Conservation (phyloP, 768 basidiomycete species). For the Postia placenta region DNA sequence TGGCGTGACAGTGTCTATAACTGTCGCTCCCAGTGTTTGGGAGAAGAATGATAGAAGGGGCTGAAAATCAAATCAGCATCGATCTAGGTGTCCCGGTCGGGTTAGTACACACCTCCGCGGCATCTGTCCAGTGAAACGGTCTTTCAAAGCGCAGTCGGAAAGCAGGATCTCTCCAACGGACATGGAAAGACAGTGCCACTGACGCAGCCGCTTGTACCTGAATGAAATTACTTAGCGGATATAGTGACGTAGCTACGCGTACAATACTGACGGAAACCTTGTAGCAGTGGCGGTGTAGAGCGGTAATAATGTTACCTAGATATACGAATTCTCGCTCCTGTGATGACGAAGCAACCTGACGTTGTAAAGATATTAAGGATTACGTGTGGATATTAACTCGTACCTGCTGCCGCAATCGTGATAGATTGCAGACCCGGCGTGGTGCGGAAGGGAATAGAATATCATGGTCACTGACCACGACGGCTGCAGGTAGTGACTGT, state of each 20-base stretch:
- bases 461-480: not conserved
- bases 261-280: slow-evolving; percentile 33
- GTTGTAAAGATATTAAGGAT: slow-evolving; percentile 1
- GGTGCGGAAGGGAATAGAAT: not conserved
- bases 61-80: no score
- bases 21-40: slow-evolving; percentile 25
- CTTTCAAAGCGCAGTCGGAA: slow-evolving; percentile 30
- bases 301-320: slow-evolving; percentile 15
- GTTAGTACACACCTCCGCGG: slow-evolving; percentile 37
- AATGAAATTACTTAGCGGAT: slow-evolving; percentile 1
- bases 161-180: slow-evolving; percentile 31
- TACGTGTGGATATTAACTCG: not conserved
- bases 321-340: slow-evolving; percentile 18
- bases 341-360: slow-evolving; percentile 7
- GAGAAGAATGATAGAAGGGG: slow-evolving; percentile 26
- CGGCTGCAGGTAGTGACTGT: not conserved
- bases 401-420: not conserved
- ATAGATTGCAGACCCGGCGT: slow-evolving; percentile 2
- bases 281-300: slow-evolving; percentile 30
- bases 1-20: slow-evolving; percentile 40
- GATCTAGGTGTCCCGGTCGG: no score
- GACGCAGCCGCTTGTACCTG: slow-evolving; percentile 38
- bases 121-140: slow-evolving; percentile 44
- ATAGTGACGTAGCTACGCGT: not conserved
- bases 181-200: slow-evolving; percentile 30